phyloP scores from a whole-genome alignment of 2,329 filamentous ascomycete species.

The Hysterium pulicare region DNA sequence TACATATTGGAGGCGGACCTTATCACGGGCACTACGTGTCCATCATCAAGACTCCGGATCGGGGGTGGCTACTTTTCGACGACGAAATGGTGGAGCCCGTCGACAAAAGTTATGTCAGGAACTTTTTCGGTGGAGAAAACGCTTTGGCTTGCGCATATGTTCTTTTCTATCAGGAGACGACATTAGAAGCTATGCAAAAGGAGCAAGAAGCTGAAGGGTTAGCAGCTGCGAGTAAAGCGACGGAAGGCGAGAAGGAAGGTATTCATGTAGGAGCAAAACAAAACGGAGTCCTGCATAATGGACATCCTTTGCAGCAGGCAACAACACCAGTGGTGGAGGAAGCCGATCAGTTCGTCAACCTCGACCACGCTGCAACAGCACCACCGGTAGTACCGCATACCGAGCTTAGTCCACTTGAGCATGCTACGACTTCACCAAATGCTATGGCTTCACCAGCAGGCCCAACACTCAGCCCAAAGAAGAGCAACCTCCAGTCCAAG shows the following conservation, averaged over 20 bases:
- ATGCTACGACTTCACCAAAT: conserved; percentile 19
- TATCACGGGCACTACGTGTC: conserved; percentile 98
- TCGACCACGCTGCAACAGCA: conserved; percentile 66
- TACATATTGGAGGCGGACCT: conserved; percentile 94
- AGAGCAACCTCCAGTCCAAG: conserved; percentile 27
- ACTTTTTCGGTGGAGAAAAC: conserved; percentile 87
- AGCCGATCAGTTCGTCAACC: conserved; percentile 51
- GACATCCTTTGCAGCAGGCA: conserved; percentile 32
- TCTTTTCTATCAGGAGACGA: conserved; percentile 94
- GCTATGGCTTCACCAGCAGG: not conserved
- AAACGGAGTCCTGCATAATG: conserved; percentile 42
- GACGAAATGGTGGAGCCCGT: conserved; percentile 99
- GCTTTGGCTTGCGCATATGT: conserved; percentile 94
- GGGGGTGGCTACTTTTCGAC: conserved; percentile 94
- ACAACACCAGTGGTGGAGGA: conserved; percentile 41
- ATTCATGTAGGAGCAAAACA: conserved; percentile 53
- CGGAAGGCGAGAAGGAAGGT: conserved; percentile 54
- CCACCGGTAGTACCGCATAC: conserved; percentile 40
- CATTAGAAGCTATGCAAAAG: conserved; percentile 62
- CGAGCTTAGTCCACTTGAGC: conserved; percentile 31
- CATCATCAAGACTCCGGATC: conserved; percentile 94
- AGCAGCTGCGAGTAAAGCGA: conserved; percentile 33
- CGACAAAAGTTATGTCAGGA: conserved; percentile 90
- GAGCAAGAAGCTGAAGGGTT: conserved; percentile 81
- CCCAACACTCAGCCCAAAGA: conserved; percentile 33